Evolutionary conservation across 1,284 basidiomycete genomes (phyloP), one percentile per base, ranked within the genome.

Genomic region (Melampsora larici-populina): DNA sequence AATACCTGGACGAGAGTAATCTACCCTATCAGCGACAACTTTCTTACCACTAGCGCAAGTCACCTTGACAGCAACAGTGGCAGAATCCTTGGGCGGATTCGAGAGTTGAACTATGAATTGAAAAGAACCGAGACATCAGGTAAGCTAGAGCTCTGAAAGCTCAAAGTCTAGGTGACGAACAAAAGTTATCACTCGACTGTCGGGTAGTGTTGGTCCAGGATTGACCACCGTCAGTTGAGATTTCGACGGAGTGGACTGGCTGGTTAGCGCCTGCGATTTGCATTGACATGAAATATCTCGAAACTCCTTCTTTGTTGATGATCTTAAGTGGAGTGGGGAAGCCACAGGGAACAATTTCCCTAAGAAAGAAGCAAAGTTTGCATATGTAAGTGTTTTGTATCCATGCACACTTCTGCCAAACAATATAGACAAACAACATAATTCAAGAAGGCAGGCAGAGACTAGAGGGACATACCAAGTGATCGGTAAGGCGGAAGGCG

Each of bases 221-320:
- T 43, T 26, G 46, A 17, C 40, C n/a, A 9, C 36, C 65, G 29
- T 58, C 18, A 3, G 74, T 24, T 31, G 21, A 26, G 36, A 63
- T 60, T n/a, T 76, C 66, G 11, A 76, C 36, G 2, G 66, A 68
- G 29, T 43, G 36, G 1, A 76, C 21, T 17, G 66, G 74, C 11
- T 26, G 46, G 26, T 76, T 76, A 4, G 74, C 31, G 51, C 66
- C 66, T 21, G 29, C n/a, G 13, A 69, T 55, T 69, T 76, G 74
- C n/a, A 76, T 69, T 7, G 74, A 62, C 31, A n/a, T 62, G 6
- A n/a, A 76, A 51, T 76, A 69, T 21, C 31, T 29, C 21, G 48
- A 67, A 48, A 62, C 55, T 31, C 73, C 73, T 26, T 24, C n/a
- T 58, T 76, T 76, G 51, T 76, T 76, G 3, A 68, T 62, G 66